Base-by-base conservation (phyloP, 139 green algal genomes). In the Chlorella sp. region DNA sequence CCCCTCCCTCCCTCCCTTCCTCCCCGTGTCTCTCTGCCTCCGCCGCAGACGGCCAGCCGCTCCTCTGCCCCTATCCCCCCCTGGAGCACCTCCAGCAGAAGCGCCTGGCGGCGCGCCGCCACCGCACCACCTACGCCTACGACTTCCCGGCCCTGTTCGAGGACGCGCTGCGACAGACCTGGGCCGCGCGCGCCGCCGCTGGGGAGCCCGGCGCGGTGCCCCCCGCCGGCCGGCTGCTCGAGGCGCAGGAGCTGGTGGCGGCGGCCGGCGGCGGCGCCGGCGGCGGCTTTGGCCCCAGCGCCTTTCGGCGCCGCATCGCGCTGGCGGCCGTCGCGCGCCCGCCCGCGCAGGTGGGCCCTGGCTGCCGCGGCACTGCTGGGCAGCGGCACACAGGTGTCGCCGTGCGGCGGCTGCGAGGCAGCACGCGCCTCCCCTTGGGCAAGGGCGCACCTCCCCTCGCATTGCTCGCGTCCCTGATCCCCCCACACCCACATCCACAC, bases 61-160 rank as follows among this genome's bases (percentile, higher is more conserved):
- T 98, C 36, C 82, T 91, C 31, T 74, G 79, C 27, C 82, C 88
- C 4, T 98, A 98, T 77, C 68, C 79, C 0, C 81, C 89, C 1
- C 87, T 98, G 73, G 87, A 93, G 74, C 62, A 76, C 36, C 79
- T 98, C 69, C 88, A 97, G 82, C 85, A 91, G 62, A 93, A 91
- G 73, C 80, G 92, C 9, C 74, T 98, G 73, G 84, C 86, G 8
- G 94, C 94, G 4, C 81, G 90, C 12, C 84, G 91, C 19, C 90
- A 94, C 79, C 82, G 77, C 35, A 95, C 95, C 55, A 98, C 94
- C 53, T 99, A 97, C 86, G 93, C 84, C 83, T 98, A 98, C 77
- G 95, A 99, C 86, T 98, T 98, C 83, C 95, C 95, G 1, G 76
- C 78, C 6, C 92, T 98, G 38, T 97, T 98, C 84, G 88, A 90